Base-by-base conservation (phyloP, 164 flowering plant genomes). In the Nelumbo lutea region DNA sequence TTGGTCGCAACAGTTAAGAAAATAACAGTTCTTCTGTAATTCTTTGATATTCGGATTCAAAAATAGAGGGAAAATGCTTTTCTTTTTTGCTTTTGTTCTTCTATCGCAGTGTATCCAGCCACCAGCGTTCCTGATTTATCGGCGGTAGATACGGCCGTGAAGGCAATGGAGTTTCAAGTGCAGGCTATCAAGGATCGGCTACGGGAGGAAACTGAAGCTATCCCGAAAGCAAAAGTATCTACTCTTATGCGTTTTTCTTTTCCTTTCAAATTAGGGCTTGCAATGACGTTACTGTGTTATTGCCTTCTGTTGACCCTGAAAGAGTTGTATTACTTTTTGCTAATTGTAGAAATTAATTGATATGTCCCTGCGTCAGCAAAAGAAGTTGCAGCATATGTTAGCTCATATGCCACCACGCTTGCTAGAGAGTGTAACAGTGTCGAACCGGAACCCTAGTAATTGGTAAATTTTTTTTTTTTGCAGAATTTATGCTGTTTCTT, bases 141-240 rank as follows among this genome's bases (percentile, higher is more conserved):
- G 15, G 87, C 85, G 8, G 73, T 90, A 1, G 96, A 87, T 44
- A 76, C 87, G 0, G 70, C 90, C 0, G 74, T 91, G 81, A 85
- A 80, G 72, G 83, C 85, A 0, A 81, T 94, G 96, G 97, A 94
- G 84, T 83, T 82, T 69, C 98, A 94, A 79, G 79, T 94, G 11
- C 86, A 87, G 65, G 79, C 87, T 13, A 86, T 94, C 70, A 90
- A 90, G 76, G 81, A 84, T 51, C 83, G 92, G 2, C 48, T 94
- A 73, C 84, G 87, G 11, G 96, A 91, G 62, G 98, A 94, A 61
- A 75, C 83, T 42, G 79, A 77, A 76, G 91, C 95, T 2, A 83
- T 94, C 55, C 96, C 96, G 56, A 94, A 94, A 80, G 97, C 96
- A 52, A 90, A 86, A 68, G 97, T 86, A 71, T 40, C 6, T 13